A percentile compares a stretch with the other conserved stretches of the same genome.
Evolutionary conservation across 23 red algal genomes (phyloP).

Genomic region (Agarophyton chilense): DNA sequence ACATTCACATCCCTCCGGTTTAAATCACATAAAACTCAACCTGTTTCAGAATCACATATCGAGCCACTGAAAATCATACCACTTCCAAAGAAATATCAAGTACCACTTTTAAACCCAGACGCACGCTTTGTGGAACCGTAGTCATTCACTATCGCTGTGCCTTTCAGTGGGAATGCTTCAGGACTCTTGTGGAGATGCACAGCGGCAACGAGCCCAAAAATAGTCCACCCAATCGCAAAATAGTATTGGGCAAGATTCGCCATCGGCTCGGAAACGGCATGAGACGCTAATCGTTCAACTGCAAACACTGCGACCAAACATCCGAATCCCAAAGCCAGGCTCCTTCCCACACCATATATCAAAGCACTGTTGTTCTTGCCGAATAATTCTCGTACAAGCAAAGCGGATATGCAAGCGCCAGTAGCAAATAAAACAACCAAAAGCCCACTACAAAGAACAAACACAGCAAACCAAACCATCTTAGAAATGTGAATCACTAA

Average conservation of each 20-base stretch:
- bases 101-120: neutral
- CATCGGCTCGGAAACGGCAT: neutral
- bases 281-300: neutral
- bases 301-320: slow-evolving; percentile 2
- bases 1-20: no score
- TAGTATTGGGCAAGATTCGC: neutral
- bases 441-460: neutral
- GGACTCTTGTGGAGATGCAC: neutral
- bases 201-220: neutral
- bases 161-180: neutral
- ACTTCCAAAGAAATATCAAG: neutral
- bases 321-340: slow-evolving; percentile 35
- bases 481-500: neutral
- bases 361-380: slow-evolving; percentile 24
- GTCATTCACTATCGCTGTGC: neutral
- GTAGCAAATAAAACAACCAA: slow-evolving; percentile 26
- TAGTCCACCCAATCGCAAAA: neutral
- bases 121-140: neutral
- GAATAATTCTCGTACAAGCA: slow-evolving; percentile 22
- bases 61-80: neutral
- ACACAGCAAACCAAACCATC: slow-evolving; percentile 14
- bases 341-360: slow-evolving; percentile 30
- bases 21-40: no score
- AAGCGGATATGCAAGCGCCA: neutral
- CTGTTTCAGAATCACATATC: neutral